Percentiles rank a stretch among this genome's conserved stretches.
Conservation (phyloP, 495 filamentous ascomycete genomes). For the Hypoxylon lenormandii region DNA sequence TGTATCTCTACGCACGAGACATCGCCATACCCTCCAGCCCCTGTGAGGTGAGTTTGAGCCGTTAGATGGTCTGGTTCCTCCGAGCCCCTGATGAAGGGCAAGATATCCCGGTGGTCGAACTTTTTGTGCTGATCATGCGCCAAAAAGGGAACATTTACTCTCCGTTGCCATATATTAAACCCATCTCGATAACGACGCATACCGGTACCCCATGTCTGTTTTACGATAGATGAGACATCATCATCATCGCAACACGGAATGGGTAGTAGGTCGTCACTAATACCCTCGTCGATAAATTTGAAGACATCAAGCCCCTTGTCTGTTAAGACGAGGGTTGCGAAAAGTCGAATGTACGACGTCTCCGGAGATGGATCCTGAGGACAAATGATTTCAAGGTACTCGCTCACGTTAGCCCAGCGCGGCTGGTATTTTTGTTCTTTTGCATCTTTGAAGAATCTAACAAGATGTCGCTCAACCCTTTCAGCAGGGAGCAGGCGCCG, state of each 20-base stretch:
- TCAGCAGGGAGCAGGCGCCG: not conserved
- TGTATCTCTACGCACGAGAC: slow-evolving; percentile 22
- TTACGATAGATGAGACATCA: not conserved
- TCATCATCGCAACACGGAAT: not conserved
- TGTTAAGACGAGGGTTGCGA: slow-evolving; percentile 14
- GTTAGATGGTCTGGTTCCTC: not conserved
- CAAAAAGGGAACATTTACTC: slow-evolving; percentile 22
- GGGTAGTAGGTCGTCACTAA: slow-evolving; percentile 1
- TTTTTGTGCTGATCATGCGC: not conserved
- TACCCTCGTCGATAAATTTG: slow-evolving; percentile 20
- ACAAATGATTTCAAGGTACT: slow-evolving; percentile 20
- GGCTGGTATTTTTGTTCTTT: not conserved
- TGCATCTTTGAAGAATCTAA: not conserved
- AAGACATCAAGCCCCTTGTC: slow-evolving; percentile 8
- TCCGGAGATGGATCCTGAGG: not conserved
- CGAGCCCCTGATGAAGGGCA: slow-evolving; percentile 8
- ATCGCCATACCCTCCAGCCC: slow-evolving; percentile 13
- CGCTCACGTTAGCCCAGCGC: not conserved
- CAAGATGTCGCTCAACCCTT: not conserved
- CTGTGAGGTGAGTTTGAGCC: not conserved
- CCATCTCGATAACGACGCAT: not conserved
- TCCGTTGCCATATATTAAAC: slow-evolving; percentile 21
- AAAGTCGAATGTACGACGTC: slow-evolving; percentile 18
- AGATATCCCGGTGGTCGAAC: slow-evolving; percentile 3
- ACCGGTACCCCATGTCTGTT: no score